Base-by-base conservation (phyloP, 2,329 filamentous ascomycete species). In the Cladosporium sp. region DNA sequence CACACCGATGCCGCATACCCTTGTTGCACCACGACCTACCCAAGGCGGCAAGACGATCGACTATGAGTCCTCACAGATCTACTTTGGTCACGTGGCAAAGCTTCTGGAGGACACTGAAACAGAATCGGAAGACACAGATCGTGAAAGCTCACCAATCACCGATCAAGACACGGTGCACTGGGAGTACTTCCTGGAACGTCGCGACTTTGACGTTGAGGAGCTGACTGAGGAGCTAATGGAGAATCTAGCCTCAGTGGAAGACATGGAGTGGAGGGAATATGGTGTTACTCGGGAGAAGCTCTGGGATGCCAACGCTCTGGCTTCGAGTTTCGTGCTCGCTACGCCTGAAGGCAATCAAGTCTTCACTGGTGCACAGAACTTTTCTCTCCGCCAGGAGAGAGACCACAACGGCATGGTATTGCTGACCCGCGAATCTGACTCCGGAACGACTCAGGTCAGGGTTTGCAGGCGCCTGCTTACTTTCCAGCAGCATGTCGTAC, bases 161-260 rank as follows among this genome's bases (percentile, higher is more conserved):
- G 18, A 22, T 13, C 17, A 19, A 22, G 45, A 48, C 27, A 22
- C 17, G 24, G n/a, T 48, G 6, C 37, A 24, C 7, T 48, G 37
- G 37, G 8, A 22, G 12, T 48, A 48, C 45, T 40, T 34, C 37
- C 19, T 48, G 27, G 8, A 41, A 9, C 37, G 29, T n/a, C 45
- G 37, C 18, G 19, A 48, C 18, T 19, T 48, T 4, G 15, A 9
- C 7, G n/a, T 20, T 0, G 34, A 37, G 8, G 43, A 47, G 5
- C 34, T 47, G 4, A 15, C 3, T 8, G 27, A 34, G 12, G n/a
- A n/a, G n/a, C n/a, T n/a, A 18, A 22, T 12, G 12, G 17, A 29
- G 15, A n/a, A n/a, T n/a, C n/a, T n/a, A n/a, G n/a, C n/a, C n/a
- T n/a, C n/a, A n/a, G n/a, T 27, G 22, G 22, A 9, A 27, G 20